Conservation (phyloP, 768 basidiomycete species). For the Termitomyces sp. region DNA sequence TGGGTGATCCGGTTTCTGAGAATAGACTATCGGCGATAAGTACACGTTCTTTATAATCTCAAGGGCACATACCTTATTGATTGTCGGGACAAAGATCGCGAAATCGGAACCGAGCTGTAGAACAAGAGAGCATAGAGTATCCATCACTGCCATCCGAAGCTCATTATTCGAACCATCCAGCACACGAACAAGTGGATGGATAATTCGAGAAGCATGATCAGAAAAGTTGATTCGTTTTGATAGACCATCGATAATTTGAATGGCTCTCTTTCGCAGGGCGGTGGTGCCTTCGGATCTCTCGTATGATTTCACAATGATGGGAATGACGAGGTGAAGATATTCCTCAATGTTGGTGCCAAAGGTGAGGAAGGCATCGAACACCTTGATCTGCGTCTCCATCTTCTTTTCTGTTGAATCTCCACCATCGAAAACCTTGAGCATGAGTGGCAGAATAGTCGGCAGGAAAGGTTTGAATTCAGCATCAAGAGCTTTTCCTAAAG, state of each 20-base stretch:
- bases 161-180: constrained; percentile 74
- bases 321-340: constrained; percentile 94
- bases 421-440: constrained; percentile 88
- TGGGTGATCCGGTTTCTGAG: constrained; percentile 76
- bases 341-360: constrained; percentile 98
- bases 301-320: constrained; percentile 88
- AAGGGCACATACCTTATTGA: constrained; percentile 72
- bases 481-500: constrained; percentile 89
- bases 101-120: constrained; percentile 95
- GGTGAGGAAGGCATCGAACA: constrained; percentile 91
- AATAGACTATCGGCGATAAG: constrained; percentile 51
- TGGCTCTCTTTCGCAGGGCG: constrained; percentile 79
- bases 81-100: constrained; percentile 95
- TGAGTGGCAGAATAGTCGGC: constrained; percentile 82
- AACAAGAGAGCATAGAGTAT: constrained; percentile 88
- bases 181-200: constrained; percentile 91
- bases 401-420: constrained; percentile 76
- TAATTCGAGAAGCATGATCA: constrained; percentile 95
- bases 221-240: constrained; percentile 95
- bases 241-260: constrained; percentile 87
- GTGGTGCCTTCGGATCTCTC: constrained; percentile 77
- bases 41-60: background rate
- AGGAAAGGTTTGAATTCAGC: constrained; percentile 97
- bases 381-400: constrained; percentile 77
- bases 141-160: constrained; percentile 83